A percentile compares a stretch with the other conserved stretches of the same genome.
Conservation (phyloP, 495 filamentous ascomycete genomes). For the Neurospora discreta region DNA sequence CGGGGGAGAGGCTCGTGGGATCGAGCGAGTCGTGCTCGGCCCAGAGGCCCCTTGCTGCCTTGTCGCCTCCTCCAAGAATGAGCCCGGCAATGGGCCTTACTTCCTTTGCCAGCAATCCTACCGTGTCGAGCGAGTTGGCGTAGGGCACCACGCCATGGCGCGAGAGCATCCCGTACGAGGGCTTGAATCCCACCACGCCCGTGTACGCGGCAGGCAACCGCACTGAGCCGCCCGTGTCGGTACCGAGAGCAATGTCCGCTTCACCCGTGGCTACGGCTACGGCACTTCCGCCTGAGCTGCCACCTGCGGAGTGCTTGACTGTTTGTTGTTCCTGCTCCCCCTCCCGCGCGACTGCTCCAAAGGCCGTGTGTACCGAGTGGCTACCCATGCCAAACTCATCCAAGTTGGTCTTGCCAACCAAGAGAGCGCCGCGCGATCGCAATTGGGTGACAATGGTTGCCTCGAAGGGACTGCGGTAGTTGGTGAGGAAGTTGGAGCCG, state of each 20-base stretch:
- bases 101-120: slow-evolving; percentile 59
- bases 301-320: slow-evolving; percentile 63
- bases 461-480: slow-evolving; percentile 64
- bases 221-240: slow-evolving; percentile 91
- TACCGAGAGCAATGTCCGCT: slow-evolving; percentile 73
- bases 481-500: slow-evolving; percentile 63
- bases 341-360: slow-evolving; percentile 48
- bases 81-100: slow-evolving; percentile 39
- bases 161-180: slow-evolving; percentile 57
- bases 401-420: slow-evolving; percentile 79
- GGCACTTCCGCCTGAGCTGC: slow-evolving; percentile 91
- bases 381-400: slow-evolving; percentile 99
- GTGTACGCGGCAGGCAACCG: slow-evolving; percentile 87
- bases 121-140: slow-evolving; percentile 90
- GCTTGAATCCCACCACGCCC: slow-evolving; percentile 83
- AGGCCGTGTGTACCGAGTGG: slow-evolving; percentile 64
- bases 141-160: slow-evolving; percentile 89
- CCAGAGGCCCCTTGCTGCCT: slow-evolving; percentile 15
- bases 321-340: not conserved
- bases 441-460: slow-evolving; percentile 68
- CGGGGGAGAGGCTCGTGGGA: slow-evolving; percentile 56
- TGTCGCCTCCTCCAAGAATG: slow-evolving; percentile 34
- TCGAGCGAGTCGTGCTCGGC: slow-evolving; percentile 56
- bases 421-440: slow-evolving; percentile 48
- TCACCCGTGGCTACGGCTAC: slow-evolving; percentile 64